Evolutionary conservation across 2,329 filamentous ascomycete species (phyloP).

Genomic region (Botrytis hyacinthi): DNA sequence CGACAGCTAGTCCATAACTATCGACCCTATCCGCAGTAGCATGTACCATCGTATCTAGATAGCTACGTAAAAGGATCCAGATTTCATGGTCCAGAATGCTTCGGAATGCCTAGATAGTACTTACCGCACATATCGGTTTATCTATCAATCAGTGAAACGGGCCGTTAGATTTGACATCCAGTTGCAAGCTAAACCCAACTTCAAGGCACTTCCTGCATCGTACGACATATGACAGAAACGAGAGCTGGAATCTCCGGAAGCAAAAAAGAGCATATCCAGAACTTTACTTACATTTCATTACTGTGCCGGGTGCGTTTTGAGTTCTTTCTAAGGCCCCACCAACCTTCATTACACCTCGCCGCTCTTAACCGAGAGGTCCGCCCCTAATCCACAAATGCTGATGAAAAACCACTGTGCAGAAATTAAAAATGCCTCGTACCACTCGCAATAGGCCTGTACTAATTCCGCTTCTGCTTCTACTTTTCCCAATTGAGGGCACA

Average conservation of each 20-base stretch:
- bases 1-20: background rate
- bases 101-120: conserved; percentile 13
- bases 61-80: background rate
- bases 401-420: background rate
- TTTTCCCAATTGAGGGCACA: background rate
- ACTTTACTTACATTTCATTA: background rate
- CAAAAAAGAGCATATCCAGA: background rate
- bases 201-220: background rate
- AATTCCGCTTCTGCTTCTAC: background rate
- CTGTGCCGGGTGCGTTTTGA: background rate
- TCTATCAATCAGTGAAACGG: background rate
- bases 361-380: background rate
- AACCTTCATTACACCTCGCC: background rate
- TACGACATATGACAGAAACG: background rate
- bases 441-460: background rate
- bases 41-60: background rate
- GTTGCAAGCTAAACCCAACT: background rate
- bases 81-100: background rate
- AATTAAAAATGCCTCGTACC: conserved; percentile 2
- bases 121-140: background rate
- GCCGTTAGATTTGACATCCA: background rate
- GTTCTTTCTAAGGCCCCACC: background rate
- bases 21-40: background rate
- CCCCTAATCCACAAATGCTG: background rate
- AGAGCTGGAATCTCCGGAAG: background rate